These are phyloP conservation scores for Casuarina cunninghamiana DNA, from an alignment of 306 rosid species.

Conservation along the genomic window DNA sequence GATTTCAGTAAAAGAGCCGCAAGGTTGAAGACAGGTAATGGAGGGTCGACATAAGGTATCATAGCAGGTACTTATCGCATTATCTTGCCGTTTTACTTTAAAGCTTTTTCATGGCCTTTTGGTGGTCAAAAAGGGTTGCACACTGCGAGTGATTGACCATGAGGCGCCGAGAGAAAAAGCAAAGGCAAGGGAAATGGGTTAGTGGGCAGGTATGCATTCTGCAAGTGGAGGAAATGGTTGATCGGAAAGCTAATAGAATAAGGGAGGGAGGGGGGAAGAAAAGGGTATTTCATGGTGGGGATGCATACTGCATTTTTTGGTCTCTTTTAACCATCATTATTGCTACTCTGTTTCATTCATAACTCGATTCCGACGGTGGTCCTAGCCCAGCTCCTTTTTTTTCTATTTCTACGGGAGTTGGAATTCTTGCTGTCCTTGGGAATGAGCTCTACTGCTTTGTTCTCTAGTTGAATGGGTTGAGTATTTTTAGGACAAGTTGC, in stretches of 20 bases:
- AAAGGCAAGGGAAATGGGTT: not conserved
- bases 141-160: not conserved
- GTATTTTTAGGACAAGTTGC: not conserved
- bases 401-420: not conserved
- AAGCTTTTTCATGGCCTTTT: slow-evolving; percentile 24
- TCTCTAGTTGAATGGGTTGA: not conserved
- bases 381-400: not conserved
- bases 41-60: not conserved
- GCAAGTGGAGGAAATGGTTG: slow-evolving; percentile 1
- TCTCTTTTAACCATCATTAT: not conserved
- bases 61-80: slow-evolving; percentile 3
- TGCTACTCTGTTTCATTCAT: not conserved
- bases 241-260: not conserved
- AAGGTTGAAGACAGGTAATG: not conserved
- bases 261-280: not conserved
- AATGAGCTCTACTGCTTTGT: not conserved
- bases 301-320: too few relatives aligned
- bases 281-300: not conserved
- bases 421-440: not conserved
- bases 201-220: not conserved
- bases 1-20: not conserved
- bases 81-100: not conserved
- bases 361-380: not conserved
- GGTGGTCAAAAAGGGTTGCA: slow-evolving; percentile 28
- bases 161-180: not conserved